phyloP scores from a whole-genome alignment of 192 early-diverging fungal species.

The Jimgerdemannia flammicorona region DNA sequence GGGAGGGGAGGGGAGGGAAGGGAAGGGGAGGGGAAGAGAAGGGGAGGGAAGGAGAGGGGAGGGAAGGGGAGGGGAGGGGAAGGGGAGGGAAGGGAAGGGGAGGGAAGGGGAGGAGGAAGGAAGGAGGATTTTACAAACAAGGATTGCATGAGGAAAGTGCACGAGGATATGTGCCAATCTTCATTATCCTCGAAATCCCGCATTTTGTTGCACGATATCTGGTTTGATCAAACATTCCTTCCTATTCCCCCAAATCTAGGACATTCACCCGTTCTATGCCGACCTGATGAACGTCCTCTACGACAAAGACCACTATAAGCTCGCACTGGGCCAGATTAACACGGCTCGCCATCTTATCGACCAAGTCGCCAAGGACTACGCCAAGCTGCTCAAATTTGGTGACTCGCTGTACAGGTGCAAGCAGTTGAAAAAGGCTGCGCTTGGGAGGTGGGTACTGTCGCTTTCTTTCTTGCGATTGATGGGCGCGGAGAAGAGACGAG shows the following conservation, averaged over 20 bases:
- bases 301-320: slow-evolving; percentile 99
- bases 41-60: too few species aligned
- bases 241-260: slow-evolving; percentile 41
- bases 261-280: slow-evolving; percentile 99
- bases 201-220: background rate
- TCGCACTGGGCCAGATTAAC: slow-evolving; percentile 97
- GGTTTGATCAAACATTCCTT: too few species aligned
- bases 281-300: slow-evolving; percentile 99
- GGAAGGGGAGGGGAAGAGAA: too few species aligned
- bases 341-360: slow-evolving; percentile 96
- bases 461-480: background rate
- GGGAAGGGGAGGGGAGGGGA: too few species aligned
- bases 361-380: slow-evolving; percentile 97
- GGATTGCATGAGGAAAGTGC: too few species aligned
- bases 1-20: too few species aligned
- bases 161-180: too few species aligned
- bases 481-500: background rate
- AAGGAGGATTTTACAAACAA: background rate
- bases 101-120: background rate
- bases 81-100: too few species aligned
- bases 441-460: slow-evolving; percentile 62
- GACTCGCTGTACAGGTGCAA: slow-evolving; percentile 99
- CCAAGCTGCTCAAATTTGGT: slow-evolving; percentile 96
- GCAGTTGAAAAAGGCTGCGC: slow-evolving; percentile 95
- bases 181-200: background rate